Evolutionary conservation across 1,139 yeast genomes (phyloP), one percentile per base, ranked within the genome.

Genomic region (Wickerhamiella infanticola): DNA sequence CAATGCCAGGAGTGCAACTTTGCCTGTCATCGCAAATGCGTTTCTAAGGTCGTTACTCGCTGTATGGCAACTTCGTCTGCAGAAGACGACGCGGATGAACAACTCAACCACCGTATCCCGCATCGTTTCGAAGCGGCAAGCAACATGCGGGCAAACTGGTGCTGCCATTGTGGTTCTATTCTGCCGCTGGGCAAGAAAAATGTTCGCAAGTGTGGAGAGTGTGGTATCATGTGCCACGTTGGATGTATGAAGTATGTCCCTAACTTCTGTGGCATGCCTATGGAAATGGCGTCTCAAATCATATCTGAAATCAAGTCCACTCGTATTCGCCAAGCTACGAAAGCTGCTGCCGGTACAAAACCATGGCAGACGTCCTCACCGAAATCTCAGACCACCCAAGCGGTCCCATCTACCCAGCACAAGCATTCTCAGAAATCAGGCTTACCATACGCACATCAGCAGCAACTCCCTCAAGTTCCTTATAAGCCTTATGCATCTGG

Each of bases 61-160:
- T 90, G 98, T 70, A 79, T 95, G 11, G 77, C 84, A 53, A 75
- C 83, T n/a, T 95, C 85, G 55, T n/a, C 37, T 24, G 24, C 11
- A 18, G 67, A 75, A 42, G 94, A 81, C 61, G 76, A 81, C 3
- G 94, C 82, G 59, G 97, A 86, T 59, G 83, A 93, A 45, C 86
- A 84, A 63, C 75, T 90, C 63, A 90, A 90, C 58, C 97, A 90
- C 61, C 83, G 94, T 55, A 90, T 90, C 55, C 98, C 98, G 38
- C 98, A 90, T 62, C 77, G 96, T 60, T 88, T 88, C 62, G 95
- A 84, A 54, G 88, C 93, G 25, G 75, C 79, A 31, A 75, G 94
- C 24, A 90, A 90, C 60, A 81, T 88, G 66, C 94, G 96, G 56
- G 94, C 98, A 4, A 88, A 88, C 60, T 90, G 98, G 98, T 90